These are phyloP conservation scores for Leccinum barrowsii DNA, from an alignment of 768 basidiomycete genomes.

Conservation along the genomic window DNA sequence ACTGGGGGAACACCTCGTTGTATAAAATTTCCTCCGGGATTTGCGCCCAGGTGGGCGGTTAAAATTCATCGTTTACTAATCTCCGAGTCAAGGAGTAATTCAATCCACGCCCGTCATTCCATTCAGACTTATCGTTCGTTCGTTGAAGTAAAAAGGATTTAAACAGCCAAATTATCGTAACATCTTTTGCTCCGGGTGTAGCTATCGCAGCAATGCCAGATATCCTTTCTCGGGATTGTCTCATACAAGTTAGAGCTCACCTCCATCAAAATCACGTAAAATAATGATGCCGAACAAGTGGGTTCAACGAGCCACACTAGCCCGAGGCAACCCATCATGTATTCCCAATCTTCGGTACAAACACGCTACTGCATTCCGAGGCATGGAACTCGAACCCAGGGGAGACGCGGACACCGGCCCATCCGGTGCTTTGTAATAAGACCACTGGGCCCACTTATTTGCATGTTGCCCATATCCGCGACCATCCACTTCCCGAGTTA, in stretches of 20 bases:
- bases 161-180: slow-evolving; percentile 8
- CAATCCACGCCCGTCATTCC: neutral
- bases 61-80: neutral
- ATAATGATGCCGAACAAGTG: slow-evolving; percentile 17
- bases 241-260: slow-evolving; percentile 8
- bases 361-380: slow-evolving; percentile 45
- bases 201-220: slow-evolving; percentile 7
- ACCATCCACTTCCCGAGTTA: slow-evolving; percentile 25
- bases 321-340: slow-evolving; percentile 40
- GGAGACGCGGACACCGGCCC: slow-evolving; percentile 38
- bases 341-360: slow-evolving; percentile 37
- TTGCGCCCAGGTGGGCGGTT: neutral
- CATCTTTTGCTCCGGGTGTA: slow-evolving; percentile 12
- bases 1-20: slow-evolving; percentile 13
- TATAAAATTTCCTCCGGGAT: slow-evolving; percentile 1
- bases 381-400: slow-evolving; percentile 49
- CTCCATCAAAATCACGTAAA: slow-evolving; percentile 4
- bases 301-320: slow-evolving; percentile 19
- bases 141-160: slow-evolving; percentile 12
- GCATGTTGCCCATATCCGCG: slow-evolving; percentile 32
- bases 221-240: slow-evolving; percentile 5
- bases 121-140: slow-evolving; percentile 2
- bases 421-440: slow-evolving; percentile 24
- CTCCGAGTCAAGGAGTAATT: slow-evolving; percentile 4
- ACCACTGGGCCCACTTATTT: slow-evolving; percentile 15